Conservation (phyloP, 106 monocot species). For the Posidonia australis region DNA sequence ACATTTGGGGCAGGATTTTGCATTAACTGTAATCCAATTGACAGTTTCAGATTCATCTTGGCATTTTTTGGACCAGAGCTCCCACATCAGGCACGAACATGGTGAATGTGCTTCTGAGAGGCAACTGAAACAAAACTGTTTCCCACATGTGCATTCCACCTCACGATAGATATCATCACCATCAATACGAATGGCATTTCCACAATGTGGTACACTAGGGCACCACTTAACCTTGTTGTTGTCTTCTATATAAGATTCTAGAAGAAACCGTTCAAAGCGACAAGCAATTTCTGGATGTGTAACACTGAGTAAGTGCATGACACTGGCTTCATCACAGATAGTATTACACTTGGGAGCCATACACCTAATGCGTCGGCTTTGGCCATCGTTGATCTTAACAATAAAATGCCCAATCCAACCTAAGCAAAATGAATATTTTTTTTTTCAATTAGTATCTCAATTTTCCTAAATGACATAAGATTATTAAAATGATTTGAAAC, state of each 20-base stretch:
- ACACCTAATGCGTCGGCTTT: constrained; percentile 66
- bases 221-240: constrained; percentile 97
- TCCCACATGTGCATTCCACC: constrained; percentile 86
- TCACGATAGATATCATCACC: constrained; percentile 66
- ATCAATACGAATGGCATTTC: constrained; percentile 80
- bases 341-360: constrained; percentile 74
- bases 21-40: constrained; percentile 88
- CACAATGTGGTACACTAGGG: constrained; percentile 82
- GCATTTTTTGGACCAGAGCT: constrained; percentile 84
- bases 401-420: constrained; percentile 92
- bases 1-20: constrained; percentile 94
- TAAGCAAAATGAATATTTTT: constrained; percentile 11
- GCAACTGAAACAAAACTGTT: constrained; percentile 89
- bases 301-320: constrained; percentile 44
- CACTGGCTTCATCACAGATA: constrained; percentile 65
- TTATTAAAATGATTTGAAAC: too few relatives aligned
- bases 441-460: too few relatives aligned
- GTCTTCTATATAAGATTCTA: constrained; percentile 95
- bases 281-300: constrained; percentile 61
- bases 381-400: constrained; percentile 82
- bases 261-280: constrained; percentile 79
- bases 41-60: constrained; percentile 87
- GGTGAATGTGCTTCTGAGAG: constrained; percentile 80
- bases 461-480: too few relatives aligned
- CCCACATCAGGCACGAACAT: constrained; percentile 93